Conservation (phyloP, 306 rosid genomes). For the Pachyrhizus erosus region DNA sequence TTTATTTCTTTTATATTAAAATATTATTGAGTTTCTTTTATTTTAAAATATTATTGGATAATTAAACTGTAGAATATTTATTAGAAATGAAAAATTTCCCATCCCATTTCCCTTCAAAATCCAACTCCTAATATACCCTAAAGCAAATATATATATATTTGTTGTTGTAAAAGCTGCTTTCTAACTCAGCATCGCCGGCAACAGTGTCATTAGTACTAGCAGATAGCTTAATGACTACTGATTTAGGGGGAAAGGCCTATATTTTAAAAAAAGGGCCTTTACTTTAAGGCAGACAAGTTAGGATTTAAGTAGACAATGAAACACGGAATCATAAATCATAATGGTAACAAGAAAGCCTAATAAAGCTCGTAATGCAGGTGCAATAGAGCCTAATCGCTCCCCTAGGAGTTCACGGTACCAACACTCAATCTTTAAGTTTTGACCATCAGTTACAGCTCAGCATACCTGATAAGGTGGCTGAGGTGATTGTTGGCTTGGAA, state of each 20-base stretch:
- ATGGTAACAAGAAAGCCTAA: constrained; percentile 23
- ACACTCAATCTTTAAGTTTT: too few relatives aligned
- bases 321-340: constrained; percentile 1
- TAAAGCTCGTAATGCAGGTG: constrained; percentile 22
- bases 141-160: background rate
- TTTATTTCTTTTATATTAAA: too few relatives aligned
- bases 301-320: constrained; percentile 39
- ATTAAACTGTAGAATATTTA: background rate
- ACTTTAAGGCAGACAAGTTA: constrained; percentile 18
- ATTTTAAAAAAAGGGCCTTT: background rate
- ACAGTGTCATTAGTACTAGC: background rate
- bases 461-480: too few relatives aligned
- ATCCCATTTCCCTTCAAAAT: background rate
- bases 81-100: background rate
- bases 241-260: background rate
- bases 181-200: background rate
- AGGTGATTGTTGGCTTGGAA: too few relatives aligned
- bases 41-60: background rate
- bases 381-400: constrained; percentile 9
- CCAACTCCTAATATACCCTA: background rate
- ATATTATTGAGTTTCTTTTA: too few relatives aligned
- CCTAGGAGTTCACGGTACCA: background rate
- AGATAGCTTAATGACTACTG: constrained; percentile 3
- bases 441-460: too few relatives aligned
- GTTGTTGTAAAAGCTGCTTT: background rate